Evolutionary conservation across 2,329 filamentous ascomycete genomes (phyloP).

Genomic region (Penicillium digitatum): DNA sequence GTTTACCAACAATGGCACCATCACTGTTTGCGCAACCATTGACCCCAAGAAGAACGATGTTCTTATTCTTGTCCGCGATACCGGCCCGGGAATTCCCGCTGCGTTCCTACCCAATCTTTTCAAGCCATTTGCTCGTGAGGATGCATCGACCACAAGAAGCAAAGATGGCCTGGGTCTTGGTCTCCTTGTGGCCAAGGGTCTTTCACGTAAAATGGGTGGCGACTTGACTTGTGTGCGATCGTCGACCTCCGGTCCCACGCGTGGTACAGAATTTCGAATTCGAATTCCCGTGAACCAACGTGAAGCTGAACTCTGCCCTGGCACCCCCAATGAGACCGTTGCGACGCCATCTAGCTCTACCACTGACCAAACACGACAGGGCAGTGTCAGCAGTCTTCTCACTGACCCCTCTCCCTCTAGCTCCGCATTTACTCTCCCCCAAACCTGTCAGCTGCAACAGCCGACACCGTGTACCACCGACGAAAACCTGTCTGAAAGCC

Average conservation of each 20-base stretch:
- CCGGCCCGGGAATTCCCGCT: conserved; percentile 64
- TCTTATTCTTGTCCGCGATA: conserved; percentile 61
- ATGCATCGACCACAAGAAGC: conserved; percentile 62
- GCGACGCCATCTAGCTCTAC: conserved; percentile 26
- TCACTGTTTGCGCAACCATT: conserved; percentile 54
- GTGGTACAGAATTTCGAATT: conserved; percentile 66
- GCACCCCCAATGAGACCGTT: conserved; percentile 47
- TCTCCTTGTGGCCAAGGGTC: conserved; percentile 67
- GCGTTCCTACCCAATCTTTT: conserved; percentile 65
- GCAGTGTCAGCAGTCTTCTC: conserved; percentile 22
- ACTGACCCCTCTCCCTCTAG: conserved; percentile 20
- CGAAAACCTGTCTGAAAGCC: conserved; percentile 24
- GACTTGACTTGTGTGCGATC: conserved; percentile 63
- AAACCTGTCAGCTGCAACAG: conserved; percentile 28
- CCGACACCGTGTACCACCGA: conserved; percentile 30
- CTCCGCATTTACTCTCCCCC: conserved; percentile 25
- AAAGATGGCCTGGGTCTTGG: conserved; percentile 67
- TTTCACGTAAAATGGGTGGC: conserved; percentile 65
- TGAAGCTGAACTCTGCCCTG: conserved; percentile 45
- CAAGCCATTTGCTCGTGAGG: conserved; percentile 66
- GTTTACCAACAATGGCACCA: conserved; percentile 63
- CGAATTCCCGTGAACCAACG: conserved; percentile 56
- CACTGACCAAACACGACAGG: conserved; percentile 20
- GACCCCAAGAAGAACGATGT: conserved; percentile 53
- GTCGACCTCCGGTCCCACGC: conserved; percentile 56